Evolutionary conservation across 2,329 filamentous ascomycete genomes (phyloP).

Genomic region (Sclerotinia nivalis): DNA sequence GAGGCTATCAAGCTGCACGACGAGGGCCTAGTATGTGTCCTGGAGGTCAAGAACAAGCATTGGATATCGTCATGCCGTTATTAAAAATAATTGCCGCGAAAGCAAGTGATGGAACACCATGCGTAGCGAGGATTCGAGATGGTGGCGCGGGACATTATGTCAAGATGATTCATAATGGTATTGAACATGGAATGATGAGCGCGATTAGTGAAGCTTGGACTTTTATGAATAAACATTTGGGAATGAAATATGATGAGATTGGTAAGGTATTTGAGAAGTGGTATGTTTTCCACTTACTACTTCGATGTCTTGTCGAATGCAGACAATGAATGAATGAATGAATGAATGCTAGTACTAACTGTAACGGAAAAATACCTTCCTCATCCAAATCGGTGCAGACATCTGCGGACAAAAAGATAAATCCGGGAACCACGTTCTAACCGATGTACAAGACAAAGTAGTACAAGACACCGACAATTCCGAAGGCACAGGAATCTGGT

Average conservation of each 20-base stretch:
- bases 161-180: conserved; percentile 76
- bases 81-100: conserved; percentile 63
- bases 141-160: conserved; percentile 69
- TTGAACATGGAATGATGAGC: conserved; percentile 71
- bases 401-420: conserved; percentile 56
- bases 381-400: conserved; percentile 62
- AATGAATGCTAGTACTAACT: conserved; percentile 6
- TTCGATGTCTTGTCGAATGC: background rate
- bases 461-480: conserved; percentile 67
- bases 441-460: conserved; percentile 57
- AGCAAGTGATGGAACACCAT: conserved; percentile 65
- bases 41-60: conserved; percentile 57
- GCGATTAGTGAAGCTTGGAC: conserved; percentile 65
- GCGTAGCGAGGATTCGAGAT: conserved; percentile 71
- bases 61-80: conserved; percentile 62
- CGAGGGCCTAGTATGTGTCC: conserved; percentile 68
- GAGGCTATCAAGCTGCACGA: conserved; percentile 67
- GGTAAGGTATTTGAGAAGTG: conserved; percentile 60
- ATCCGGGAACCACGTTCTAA: conserved; percentile 50
- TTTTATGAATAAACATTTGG: conserved; percentile 59
- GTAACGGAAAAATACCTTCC: conserved; percentile 54
- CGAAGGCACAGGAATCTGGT: conserved; percentile 69
- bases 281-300: conserved; percentile 47
- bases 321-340: no score
- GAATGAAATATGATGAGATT: conserved; percentile 61